Evolutionary conservation across 208 protist genomes (phyloP).

Genomic region (Leishmania mexicana): DNA sequence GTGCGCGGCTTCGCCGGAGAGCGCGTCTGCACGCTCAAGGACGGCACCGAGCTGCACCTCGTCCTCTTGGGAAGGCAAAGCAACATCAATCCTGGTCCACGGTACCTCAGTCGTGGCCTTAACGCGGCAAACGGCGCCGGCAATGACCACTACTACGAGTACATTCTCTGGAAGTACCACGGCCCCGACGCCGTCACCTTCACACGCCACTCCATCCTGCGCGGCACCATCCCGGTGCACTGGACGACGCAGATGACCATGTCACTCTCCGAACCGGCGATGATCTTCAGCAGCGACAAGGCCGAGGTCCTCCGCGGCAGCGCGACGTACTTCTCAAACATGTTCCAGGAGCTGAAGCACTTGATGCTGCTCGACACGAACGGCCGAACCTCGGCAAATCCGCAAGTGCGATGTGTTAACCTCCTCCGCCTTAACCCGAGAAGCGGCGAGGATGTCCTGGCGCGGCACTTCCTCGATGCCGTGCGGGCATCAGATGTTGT

Average conservation of each 20-base stretch:
- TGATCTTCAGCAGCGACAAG: conserved; percentile 81
- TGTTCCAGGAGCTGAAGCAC: conserved; percentile 52
- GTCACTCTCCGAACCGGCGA: conserved; percentile 70
- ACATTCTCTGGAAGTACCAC: conserved; percentile 73
- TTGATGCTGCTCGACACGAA: conserved; percentile 64
- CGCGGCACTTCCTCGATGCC: conserved; percentile 68
- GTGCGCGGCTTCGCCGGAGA: conserved; percentile 77
- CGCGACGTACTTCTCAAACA: conserved; percentile 63
- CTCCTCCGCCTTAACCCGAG: conserved; percentile 76
- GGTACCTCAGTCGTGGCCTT: conserved; percentile 81
- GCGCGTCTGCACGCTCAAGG: conserved; percentile 43
- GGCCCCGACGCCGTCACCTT: conserved; percentile 51
- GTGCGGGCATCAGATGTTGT: conserved; percentile 45
- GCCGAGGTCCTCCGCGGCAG: conserved; percentile 64
- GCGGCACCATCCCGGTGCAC: conserved; percentile 85
- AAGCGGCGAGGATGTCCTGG: conserved; percentile 63
- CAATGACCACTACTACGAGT: conserved; percentile 91
- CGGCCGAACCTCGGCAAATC: conserved; percentile 23
- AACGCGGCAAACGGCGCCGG: conserved; percentile 76
- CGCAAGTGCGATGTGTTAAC: conserved; percentile 81
- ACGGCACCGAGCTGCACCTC: conserved; percentile 54
- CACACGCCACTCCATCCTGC: conserved; percentile 70
- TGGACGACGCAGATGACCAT: conserved; percentile 80
- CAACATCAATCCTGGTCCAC: conserved; percentile 81
- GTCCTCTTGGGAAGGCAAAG: conserved; percentile 78